A percentile compares a stretch with the other conserved stretches of the same genome.
Evolutionary conservation across 2,329 filamentous ascomycete species (phyloP).

Genomic region (Diplodia sapinea): DNA sequence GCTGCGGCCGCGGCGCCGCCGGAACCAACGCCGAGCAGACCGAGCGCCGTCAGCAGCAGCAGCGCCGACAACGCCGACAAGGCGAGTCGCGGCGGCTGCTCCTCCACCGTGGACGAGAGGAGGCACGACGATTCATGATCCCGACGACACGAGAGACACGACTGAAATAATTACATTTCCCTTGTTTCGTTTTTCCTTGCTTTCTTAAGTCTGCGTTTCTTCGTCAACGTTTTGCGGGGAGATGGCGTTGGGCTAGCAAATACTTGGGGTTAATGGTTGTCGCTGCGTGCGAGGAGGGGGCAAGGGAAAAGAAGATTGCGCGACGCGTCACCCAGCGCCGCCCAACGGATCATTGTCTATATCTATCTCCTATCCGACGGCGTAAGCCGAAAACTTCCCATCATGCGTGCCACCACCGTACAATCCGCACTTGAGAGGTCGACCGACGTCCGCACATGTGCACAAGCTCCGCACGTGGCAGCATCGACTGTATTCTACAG

Average conservation of each 20-base stretch:
- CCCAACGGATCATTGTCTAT: background rate
- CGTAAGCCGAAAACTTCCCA: background rate
- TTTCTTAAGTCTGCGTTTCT: background rate
- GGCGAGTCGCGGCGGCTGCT: background rate
- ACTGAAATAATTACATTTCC: background rate
- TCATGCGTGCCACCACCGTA: background rate
- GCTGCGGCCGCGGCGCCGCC: background rate
- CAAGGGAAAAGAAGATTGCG: background rate
- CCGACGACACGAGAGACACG: background rate
- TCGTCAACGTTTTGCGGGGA: background rate
- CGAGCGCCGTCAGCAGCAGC: constrained; percentile 13
- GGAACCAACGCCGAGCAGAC: constrained; percentile 4
- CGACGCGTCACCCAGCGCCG: background rate
- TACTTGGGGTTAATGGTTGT: background rate
- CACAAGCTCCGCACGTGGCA: constrained; percentile 3
- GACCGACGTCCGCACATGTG: background rate
- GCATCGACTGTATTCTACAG: background rate
- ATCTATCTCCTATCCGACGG: background rate
- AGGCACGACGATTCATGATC: background rate
- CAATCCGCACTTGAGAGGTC: background rate
- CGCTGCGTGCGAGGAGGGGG: background rate
- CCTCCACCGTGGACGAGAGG: background rate
- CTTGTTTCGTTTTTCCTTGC: background rate
- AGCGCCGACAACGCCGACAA: constrained; percentile 4
- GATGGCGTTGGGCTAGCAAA: background rate